Percentiles rank a stretch among this genome's conserved stretches.
These are phyloP conservation scores for Colletotrichum eremochloae DNA, from an alignment of 2,329 filamentous ascomycete genomes.

Conservation along the genomic window DNA sequence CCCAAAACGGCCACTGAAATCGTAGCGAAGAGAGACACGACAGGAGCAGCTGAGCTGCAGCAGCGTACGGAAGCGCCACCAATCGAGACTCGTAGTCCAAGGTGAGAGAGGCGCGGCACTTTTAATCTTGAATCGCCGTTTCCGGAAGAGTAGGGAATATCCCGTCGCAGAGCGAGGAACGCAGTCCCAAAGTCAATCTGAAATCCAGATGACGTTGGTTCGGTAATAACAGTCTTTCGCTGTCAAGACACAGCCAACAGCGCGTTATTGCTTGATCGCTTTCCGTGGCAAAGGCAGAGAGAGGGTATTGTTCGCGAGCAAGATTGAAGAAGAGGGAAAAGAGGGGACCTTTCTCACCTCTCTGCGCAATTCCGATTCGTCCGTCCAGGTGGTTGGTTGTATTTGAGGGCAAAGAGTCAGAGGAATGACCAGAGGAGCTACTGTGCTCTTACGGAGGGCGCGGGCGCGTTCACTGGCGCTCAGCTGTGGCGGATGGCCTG, in stretches of 20 bases:
- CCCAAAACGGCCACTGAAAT: constrained; percentile 27
- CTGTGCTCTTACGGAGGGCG: constrained; percentile 38
- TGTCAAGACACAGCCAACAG: constrained; percentile 8
- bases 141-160: constrained; percentile 34
- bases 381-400: constrained; percentile 20
- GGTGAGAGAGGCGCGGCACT: constrained; percentile 6
- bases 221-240: constrained; percentile 2
- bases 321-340: constrained; percentile 17
- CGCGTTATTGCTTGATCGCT: constrained; percentile 1
- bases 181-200: constrained; percentile 16
- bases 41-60: constrained; percentile 22
- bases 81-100: constrained; percentile 12
- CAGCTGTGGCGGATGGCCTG: constrained; percentile 44
- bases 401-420: constrained; percentile 28
- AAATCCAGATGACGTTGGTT: constrained; percentile 17
- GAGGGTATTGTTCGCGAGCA: neutral
- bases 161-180: constrained; percentile 28
- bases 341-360: constrained; percentile 21
- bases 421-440: constrained; percentile 32
- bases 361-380: constrained; percentile 25
- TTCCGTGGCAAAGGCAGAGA: constrained; percentile 2
- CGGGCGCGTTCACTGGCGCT: constrained; percentile 41
- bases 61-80: constrained; percentile 22
- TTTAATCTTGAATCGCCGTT: constrained; percentile 17
- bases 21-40: constrained; percentile 30